These are phyloP conservation scores for Auricularia cornea DNA, from an alignment of 768 basidiomycete genomes.

Conservation along the genomic window DNA sequence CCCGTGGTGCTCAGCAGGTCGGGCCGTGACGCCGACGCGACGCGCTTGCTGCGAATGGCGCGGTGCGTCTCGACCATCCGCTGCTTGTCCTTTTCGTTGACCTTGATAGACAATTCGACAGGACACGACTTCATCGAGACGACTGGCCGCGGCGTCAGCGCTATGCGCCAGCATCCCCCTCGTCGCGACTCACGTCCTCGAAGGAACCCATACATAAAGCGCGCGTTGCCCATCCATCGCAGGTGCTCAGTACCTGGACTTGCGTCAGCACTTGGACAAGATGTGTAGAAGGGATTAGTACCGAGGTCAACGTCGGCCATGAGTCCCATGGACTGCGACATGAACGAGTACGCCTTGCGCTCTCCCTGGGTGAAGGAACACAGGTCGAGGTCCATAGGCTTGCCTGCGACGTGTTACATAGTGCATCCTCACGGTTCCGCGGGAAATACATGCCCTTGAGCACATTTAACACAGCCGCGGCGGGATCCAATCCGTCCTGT, in stretches of 20 bases:
- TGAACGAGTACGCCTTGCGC: slow-evolving; percentile 62
- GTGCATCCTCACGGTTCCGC: background rate
- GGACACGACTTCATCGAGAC: slow-evolving; percentile 55
- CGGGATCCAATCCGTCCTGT: slow-evolving; percentile 64
- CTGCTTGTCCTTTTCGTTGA: slow-evolving; percentile 59
- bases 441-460: slow-evolving; percentile 54
- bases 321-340: slow-evolving; percentile 75
- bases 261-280: no score
- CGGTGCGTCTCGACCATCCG: slow-evolving; percentile 53
- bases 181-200: slow-evolving; percentile 50
- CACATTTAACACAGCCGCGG: slow-evolving; percentile 62
- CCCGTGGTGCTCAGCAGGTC: slow-evolving; percentile 2
- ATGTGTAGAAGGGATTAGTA: background rate
- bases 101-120: slow-evolving; percentile 60
- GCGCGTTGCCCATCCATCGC: slow-evolving; percentile 78
- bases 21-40: background rate
- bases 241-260: slow-evolving; percentile 57
- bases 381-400: slow-evolving; percentile 65
- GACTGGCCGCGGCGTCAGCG: slow-evolving; percentile 33
- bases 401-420: slow-evolving; percentile 34
- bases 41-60: slow-evolving; percentile 24
- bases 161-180: no score
- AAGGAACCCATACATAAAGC: slow-evolving; percentile 68
- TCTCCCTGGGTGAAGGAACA: slow-evolving; percentile 66
- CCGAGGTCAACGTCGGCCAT: slow-evolving; percentile 82